Percentiles rank a stretch among this genome's conserved stretches.
Evolutionary conservation across 177 flowering plant species (phyloP).

Genomic region (Vitis hybrid): DNA sequence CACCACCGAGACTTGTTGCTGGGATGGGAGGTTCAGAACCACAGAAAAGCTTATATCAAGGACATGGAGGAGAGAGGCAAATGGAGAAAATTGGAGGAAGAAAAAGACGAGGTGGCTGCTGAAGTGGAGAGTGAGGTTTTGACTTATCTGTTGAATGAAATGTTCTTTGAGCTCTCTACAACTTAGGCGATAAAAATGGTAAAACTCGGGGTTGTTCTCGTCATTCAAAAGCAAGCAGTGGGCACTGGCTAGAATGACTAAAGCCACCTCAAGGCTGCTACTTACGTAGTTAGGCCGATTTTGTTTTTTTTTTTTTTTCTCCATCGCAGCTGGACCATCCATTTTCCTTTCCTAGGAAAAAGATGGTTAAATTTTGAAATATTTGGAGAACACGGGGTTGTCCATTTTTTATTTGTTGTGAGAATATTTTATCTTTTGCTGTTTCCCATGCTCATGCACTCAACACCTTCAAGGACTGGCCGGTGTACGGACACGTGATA

Average conservation of each 20-base stretch:
- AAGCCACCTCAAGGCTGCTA: neutral
- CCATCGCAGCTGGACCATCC: too few species aligned
- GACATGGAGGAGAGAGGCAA: conserved; percentile 50
- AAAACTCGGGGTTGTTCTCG: neutral
- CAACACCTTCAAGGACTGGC: too few species aligned
- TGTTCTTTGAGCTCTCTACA: conserved; percentile 34
- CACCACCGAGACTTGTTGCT: conserved; percentile 5
- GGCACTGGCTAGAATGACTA: neutral
- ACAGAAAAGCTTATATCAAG: conserved; percentile 31
- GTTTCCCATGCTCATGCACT: too few species aligned
- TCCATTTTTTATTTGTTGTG: too few species aligned
- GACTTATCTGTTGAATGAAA: conserved; percentile 43
- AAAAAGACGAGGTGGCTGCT: conserved; percentile 31
- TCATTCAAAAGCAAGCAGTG: neutral
- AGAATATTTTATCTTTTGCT: too few species aligned
- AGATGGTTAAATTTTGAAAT: neutral
- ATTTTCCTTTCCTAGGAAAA: neutral
- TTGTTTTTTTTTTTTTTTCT: neutral
- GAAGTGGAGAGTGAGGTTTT: conserved; percentile 42
- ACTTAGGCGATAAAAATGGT: neutral
- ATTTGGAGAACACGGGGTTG: neutral
- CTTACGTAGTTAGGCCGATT: neutral
- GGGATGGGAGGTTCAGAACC: conserved; percentile 46
- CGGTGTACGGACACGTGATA: too few species aligned
- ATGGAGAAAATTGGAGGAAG: conserved; percentile 49